Conservation (phyloP, 495 filamentous ascomycete species). For the Neurospora sp. region DNA sequence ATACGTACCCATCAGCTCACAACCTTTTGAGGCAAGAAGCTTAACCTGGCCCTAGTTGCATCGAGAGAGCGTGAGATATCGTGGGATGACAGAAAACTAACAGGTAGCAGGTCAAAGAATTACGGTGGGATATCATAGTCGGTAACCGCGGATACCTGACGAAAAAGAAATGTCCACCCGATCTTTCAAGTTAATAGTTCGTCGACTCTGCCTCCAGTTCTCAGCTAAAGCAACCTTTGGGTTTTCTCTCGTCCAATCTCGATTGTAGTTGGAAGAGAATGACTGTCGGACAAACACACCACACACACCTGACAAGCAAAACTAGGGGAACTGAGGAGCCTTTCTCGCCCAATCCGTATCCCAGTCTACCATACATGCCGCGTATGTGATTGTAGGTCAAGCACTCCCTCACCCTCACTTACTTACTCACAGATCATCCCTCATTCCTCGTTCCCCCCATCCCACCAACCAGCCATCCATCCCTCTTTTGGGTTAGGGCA, state of each 20-base stretch:
- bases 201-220: not conserved
- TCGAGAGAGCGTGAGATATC: not conserved
- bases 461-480: not conserved
- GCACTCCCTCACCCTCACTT: not conserved
- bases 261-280: not conserved
- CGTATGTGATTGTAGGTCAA: not conserved
- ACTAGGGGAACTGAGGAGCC: not conserved
- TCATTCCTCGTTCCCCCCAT: not conserved
- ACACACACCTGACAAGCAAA: not conserved
- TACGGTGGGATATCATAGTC: not conserved
- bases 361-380: not conserved
- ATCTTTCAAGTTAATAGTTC: not conserved
- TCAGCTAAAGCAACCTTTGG: not conserved
- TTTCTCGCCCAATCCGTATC: not conserved
- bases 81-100: not conserved
- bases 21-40: not conserved
- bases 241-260: not conserved
- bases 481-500: not conserved
- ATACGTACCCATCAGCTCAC: not conserved
- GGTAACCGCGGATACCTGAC: not conserved
- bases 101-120: not conserved
- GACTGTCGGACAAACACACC: not conserved
- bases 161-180: not conserved
- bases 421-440: not conserved
- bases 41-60: not conserved